Conservation (phyloP, 441 rosid species). For the Codiaeum variegatum region DNA sequence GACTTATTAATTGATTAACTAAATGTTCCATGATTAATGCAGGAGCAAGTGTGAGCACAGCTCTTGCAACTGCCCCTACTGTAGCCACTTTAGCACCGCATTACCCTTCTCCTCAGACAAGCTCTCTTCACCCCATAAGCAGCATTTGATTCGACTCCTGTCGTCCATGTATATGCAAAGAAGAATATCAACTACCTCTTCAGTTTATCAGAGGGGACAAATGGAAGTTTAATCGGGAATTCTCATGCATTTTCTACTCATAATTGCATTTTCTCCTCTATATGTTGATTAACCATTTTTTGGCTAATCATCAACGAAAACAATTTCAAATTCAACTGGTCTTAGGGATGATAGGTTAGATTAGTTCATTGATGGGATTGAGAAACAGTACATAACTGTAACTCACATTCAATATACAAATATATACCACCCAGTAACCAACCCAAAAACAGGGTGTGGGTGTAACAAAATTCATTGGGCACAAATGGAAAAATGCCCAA, state of each 20-base stretch:
- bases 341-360: background rate
- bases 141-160: conserved; percentile 9
- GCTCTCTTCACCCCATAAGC: conserved; percentile 5
- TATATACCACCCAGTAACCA: background rate
- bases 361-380: background rate
- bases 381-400: conserved; percentile 5
- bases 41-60: conserved; percentile 7
- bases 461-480: conserved; percentile 3
- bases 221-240: background rate
- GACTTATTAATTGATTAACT: background rate
- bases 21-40: background rate
- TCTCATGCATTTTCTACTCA: background rate
- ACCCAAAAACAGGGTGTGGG: conserved; percentile 6
- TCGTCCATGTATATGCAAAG: background rate
- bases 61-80: conserved; percentile 11
- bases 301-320: background rate
- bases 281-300: background rate
- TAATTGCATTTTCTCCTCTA: background rate
- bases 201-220: background rate
- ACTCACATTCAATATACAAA: conserved; percentile 10
- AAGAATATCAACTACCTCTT: background rate
- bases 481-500: conserved; percentile 13
- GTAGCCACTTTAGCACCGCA: background rate
- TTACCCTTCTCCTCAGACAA: conserved; percentile 17
- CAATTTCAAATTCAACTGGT: background rate